These are phyloP conservation scores for Cladosporium colombiae DNA, from an alignment of 2,329 filamentous ascomycete species.

Conservation along the genomic window DNA sequence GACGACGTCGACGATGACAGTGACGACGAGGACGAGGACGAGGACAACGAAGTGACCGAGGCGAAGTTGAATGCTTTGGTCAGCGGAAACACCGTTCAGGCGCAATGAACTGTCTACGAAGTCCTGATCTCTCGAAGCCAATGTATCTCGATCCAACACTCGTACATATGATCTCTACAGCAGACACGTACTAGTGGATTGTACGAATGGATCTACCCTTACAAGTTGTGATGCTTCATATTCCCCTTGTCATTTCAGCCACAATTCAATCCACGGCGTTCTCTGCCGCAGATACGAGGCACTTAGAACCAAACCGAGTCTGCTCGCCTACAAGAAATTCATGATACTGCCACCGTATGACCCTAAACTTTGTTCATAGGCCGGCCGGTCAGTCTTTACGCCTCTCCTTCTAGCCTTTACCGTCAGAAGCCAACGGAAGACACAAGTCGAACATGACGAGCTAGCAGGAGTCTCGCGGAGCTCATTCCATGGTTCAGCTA, in stretches of 20 bases:
- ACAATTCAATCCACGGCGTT: background rate
- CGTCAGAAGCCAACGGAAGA: background rate
- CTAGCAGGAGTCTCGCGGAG: background rate
- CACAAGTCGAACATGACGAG: background rate
- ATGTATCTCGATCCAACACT: background rate
- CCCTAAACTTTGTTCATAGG: background rate
- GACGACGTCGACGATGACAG: background rate
- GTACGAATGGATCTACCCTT: background rate
- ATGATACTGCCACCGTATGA: too few species aligned
- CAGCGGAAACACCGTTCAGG: constrained; percentile 1
- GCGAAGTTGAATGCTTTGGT: constrained; percentile 11
- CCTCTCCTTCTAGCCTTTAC: background rate
- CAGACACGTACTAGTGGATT: background rate
- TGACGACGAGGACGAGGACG: constrained; percentile 7
- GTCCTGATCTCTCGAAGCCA: too few species aligned
- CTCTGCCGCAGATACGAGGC: background rate
- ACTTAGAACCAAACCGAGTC: background rate
- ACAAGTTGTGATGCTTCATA: background rate
- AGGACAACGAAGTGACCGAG: background rate
- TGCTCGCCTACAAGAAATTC: too few species aligned
- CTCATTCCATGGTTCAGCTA: background rate
- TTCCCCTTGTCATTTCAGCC: background rate
- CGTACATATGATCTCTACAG: background rate
- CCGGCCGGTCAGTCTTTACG: background rate
- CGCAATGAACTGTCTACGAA: background rate